Base-by-base conservation (phyloP, 2,329 filamentous ascomycete species). In the Apiospora hydei region DNA sequence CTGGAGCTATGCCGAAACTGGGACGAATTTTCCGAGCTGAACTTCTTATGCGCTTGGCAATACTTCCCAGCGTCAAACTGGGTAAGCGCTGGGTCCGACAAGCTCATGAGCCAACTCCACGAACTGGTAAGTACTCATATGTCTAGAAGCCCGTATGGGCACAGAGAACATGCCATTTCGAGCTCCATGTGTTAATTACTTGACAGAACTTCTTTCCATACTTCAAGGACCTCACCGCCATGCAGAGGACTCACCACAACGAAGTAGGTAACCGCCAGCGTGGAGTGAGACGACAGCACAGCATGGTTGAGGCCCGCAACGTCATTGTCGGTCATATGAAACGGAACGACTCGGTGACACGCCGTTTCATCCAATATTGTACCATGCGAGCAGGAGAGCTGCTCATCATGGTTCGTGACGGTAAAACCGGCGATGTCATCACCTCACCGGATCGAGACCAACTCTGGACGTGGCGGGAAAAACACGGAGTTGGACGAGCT, bases 11-110 rank as follows among this genome's bases (percentile, higher is more conserved):
- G 85, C 74, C 82, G 85, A 38, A 85, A 85, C 75, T 87, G 85
- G 85, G 83, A 85, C 53, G 86, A 87, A 74, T 85, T 87, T 75
- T 86, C 82, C 71, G 83, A 87, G 74, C 77, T 88, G 26, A 85
- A 84, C 71, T 82, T 84, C 53, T 79, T 87, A 3, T 81, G 83
- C 10, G 72, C 81, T 13, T 84, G 84, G 78, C 79, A 84, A 64
- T 87, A 84, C 73, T 87, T 88, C 68, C 86, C 85, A 0, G 83
- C 82, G 1, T 79, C 82, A 16, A 84, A 84, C 72, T 87, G 85
- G 84, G 77, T 80, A 1, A 78, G 77, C 4, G 86, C 83, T 81
- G 79, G 82, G 24, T 81, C 83, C 8, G 82, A 84, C 75, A 71
- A 77, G 6, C 70, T 80, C 4, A 80, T 80, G 34, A 80, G 83